Conservation (phyloP, 2,329 filamentous ascomycete genomes). For the Plectosphaerella plurivora region DNA sequence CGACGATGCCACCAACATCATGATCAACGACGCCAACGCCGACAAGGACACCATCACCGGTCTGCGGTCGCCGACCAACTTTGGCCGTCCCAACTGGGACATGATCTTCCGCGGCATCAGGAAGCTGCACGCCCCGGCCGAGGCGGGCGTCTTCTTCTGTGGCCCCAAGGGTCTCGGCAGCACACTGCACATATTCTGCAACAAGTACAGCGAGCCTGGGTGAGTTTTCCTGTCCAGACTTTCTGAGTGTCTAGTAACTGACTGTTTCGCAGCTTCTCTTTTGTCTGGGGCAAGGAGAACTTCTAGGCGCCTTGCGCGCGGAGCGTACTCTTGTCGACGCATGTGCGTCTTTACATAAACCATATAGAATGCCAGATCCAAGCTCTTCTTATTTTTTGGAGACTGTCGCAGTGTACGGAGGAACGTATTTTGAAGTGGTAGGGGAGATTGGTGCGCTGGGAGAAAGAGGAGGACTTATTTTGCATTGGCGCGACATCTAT, state of each 20-base stretch:
- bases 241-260: constrained; percentile 12
- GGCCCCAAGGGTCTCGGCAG: constrained; percentile 77
- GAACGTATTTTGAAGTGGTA: no score
- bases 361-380: background rate
- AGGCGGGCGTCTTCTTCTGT: constrained; percentile 81
- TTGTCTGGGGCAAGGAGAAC: constrained; percentile 67
- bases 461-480: no score
- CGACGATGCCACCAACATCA: constrained; percentile 84
- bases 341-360: background rate
- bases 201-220: constrained; percentile 81
- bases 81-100: constrained; percentile 84
- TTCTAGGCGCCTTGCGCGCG: constrained; percentile 39
- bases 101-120: constrained; percentile 82
- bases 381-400: no score
- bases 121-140: constrained; percentile 69
- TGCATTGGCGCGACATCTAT: no score
- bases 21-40: constrained; percentile 85
- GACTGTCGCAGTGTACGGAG: no score
- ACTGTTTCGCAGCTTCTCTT: constrained; percentile 47
- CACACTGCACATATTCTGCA: constrained; percentile 75
- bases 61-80: constrained; percentile 76
- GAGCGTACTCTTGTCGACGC: constrained; percentile 27
- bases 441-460: no score
- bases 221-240: constrained; percentile 35
- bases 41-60: constrained; percentile 83